Conservation (phyloP, 2,329 filamentous ascomycete species). For the Coniochaeta sp. region DNA sequence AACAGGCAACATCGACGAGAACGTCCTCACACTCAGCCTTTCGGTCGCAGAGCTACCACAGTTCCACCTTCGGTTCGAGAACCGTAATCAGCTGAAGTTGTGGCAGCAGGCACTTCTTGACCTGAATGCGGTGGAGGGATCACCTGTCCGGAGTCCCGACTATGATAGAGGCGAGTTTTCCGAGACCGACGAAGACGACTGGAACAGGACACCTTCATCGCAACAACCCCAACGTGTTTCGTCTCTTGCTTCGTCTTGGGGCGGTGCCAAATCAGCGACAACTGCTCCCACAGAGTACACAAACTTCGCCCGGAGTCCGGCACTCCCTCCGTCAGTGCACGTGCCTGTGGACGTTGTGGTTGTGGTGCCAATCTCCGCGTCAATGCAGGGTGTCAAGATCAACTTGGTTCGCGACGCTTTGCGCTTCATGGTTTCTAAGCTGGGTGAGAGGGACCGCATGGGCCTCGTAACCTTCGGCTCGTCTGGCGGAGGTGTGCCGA, state of each 20-base stretch:
- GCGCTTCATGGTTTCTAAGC: slow-evolving; percentile 81
- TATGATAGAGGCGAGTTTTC: slow-evolving; percentile 73
- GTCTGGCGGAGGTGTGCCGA: slow-evolving; percentile 82
- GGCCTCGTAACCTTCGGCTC: slow-evolving; percentile 95
- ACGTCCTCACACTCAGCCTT: slow-evolving; percentile 79
- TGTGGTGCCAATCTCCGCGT: slow-evolving; percentile 93
- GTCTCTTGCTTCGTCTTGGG: slow-evolving; percentile 76
- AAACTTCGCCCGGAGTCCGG: slow-evolving; percentile 50
- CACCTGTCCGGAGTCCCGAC: slow-evolving; percentile 61
- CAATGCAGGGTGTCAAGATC: slow-evolving; percentile 99
- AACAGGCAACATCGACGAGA: slow-evolving; percentile 63
- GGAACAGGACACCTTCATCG: slow-evolving; percentile 48
- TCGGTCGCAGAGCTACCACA: slow-evolving; percentile 88
- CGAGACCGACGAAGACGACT: slow-evolving; percentile 84
- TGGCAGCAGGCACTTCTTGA: slow-evolving; percentile 88
- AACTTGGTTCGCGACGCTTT: slow-evolving; percentile 87
- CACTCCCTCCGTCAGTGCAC: slow-evolving; percentile 54
- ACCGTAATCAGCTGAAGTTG: slow-evolving; percentile 73
- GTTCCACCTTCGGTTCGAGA: slow-evolving; percentile 87
- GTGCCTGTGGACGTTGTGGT: slow-evolving; percentile 94
- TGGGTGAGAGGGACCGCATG: slow-evolving; percentile 94
- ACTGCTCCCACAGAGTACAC: slow-evolving; percentile 93
- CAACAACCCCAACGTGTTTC: slow-evolving; percentile 61
- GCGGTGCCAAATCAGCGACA: slow-evolving; percentile 71
- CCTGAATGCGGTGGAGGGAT: slow-evolving; percentile 64